Conservation (phyloP, 345 rosid genomes). For the Hevea brasiliensis region DNA sequence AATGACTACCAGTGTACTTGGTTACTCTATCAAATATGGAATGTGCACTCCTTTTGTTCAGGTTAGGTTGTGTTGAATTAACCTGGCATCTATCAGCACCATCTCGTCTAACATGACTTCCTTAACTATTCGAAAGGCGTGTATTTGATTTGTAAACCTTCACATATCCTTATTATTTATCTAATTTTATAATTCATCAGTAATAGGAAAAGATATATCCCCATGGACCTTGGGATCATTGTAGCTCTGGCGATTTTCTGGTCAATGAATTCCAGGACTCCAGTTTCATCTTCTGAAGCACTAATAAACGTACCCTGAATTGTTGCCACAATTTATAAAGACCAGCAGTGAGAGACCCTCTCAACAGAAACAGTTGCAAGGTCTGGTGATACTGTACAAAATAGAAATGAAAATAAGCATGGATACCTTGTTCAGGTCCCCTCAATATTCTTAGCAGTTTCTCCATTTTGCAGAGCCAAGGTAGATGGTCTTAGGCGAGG, state of each 20-base stretch:
- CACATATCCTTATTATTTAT: neutral
- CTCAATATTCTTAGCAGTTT: conserved; percentile 61
- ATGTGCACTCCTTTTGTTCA: too few species aligned
- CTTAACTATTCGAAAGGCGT: too few species aligned
- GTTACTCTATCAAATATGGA: too few species aligned
- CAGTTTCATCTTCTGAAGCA: conserved; percentile 63
- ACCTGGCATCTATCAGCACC: too few species aligned
- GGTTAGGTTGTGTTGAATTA: too few species aligned
- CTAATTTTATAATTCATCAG: too few species aligned
- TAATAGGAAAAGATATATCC: conserved; percentile 45
- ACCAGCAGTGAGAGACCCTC: neutral
- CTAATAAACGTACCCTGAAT: conserved; percentile 72
- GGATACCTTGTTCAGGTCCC: conserved; percentile 84
- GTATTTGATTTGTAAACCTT: too few species aligned
- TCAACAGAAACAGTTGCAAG: neutral
- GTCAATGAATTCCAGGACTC: conserved; percentile 56
- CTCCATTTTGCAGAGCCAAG: conserved; percentile 69
- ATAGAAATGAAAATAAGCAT: too few species aligned
- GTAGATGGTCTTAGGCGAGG: conserved; percentile 54
- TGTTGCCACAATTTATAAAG: conserved; percentile 29
- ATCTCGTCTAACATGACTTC: too few species aligned
- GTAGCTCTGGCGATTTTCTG: conserved; percentile 67
- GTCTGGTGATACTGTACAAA: neutral
- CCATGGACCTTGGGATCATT: conserved; percentile 63
- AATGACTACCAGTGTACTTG: too few species aligned